phyloP scores from a whole-genome alignment of 148 eudicot genomes.

The Fagopyrum esculentum region DNA sequence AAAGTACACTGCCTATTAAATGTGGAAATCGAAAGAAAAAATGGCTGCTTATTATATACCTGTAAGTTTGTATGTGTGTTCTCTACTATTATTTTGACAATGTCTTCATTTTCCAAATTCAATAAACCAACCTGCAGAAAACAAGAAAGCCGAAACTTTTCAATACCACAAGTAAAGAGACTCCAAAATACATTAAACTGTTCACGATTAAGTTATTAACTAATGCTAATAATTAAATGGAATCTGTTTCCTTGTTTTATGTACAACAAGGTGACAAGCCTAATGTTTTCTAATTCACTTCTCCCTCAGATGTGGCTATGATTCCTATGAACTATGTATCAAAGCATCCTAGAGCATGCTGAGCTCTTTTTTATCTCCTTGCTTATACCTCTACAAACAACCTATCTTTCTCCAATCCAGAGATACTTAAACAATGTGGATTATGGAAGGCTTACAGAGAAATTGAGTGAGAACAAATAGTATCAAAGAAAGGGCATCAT shows the following conservation, averaged over 20 bases:
- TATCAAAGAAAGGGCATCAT: background rate
- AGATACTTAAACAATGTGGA: background rate
- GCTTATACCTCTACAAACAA: background rate
- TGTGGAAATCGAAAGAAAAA: background rate
- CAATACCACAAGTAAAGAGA: background rate
- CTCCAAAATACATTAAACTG: background rate
- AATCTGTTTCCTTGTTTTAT: background rate
- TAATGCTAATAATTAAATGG: background rate
- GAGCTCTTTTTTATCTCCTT: background rate
- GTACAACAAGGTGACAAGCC: background rate
- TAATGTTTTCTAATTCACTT: background rate
- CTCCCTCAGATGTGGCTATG: background rate
- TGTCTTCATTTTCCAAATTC: slow-evolving; percentile 89
- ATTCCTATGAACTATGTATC: background rate
- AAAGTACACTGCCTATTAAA: background rate
- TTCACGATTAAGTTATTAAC: background rate
- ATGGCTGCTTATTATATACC: slow-evolving; percentile 32
- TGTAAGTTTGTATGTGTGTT: slow-evolving; percentile 53
- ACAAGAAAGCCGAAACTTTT: background rate
- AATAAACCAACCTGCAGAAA: slow-evolving; percentile 64
- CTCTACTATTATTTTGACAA: slow-evolving; percentile 51
- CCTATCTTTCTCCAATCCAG: background rate
- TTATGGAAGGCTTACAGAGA: background rate
- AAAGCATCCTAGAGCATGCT: background rate
- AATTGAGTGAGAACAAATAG: background rate